Evolutionary conservation across 345 rosid species (phyloP), one percentile per base, ranked within the genome.

Genomic region (Pistacia integerrima): DNA sequence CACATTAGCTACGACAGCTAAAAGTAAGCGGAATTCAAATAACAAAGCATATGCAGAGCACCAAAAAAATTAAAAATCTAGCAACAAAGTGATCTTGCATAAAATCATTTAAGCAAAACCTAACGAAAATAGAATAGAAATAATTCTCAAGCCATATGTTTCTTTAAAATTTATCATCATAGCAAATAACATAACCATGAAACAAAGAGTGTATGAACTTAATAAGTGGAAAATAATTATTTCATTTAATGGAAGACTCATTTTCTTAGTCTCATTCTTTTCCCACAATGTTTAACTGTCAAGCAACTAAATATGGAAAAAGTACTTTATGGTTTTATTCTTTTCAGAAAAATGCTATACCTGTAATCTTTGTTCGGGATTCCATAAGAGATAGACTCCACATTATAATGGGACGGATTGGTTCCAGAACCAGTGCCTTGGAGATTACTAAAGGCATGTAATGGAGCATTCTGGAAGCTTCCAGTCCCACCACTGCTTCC

Each of bases 321-420:
- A 28, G 25, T 4, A 51, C 30, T 49, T 14, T 68, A 14, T 51
- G 17, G 4, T 51, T 51, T 14, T 68, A 8, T 68, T 51, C 8
- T 30, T 68, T 51, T 51, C 6, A 11, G 64, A 65, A 56, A 78
- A 16, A 35, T 41, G 38, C 5, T 48, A 63, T 88, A 88, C 91
- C 91, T 86, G 82, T 80, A 85, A 74, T 87, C 88, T 84, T 87
- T 87, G 80, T 84, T 82, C 12, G 91, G 91, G 57, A 85, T 81
- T 76, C 84, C 89, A 67, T 73, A 82, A 22, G 91, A 85, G 71
- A 85, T 84, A 48, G 85, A 79, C 20, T 86, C 89, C 77, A 84
- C 44, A 38, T 71, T 67, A 81, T 84, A 84, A 78, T 70, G 84
- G 61, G 87, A 79, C 70, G 82, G 82, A 72, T 74, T 81, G 30